These are phyloP conservation scores for Crataegus laevigata DNA, from an alignment of 306 rosid genomes.

Conservation along the genomic window DNA sequence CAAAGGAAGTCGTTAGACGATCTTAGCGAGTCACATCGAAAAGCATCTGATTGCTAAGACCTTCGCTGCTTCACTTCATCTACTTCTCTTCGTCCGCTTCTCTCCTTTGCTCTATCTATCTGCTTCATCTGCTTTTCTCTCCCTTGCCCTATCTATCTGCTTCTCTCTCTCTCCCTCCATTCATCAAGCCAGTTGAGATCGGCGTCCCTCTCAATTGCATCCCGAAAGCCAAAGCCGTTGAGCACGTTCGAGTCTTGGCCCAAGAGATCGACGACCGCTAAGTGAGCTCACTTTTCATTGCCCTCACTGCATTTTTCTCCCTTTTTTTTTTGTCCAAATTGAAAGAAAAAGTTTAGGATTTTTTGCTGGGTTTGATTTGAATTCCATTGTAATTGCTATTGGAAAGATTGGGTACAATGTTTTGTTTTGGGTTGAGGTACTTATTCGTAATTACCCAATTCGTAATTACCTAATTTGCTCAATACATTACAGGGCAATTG, in stretches of 20 bases:
- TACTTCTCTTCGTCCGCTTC: too few relatives aligned
- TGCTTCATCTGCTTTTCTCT: too few relatives aligned
- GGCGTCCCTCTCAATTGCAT: conserved; percentile 76
- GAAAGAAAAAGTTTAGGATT: neutral
- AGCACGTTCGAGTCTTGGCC: conserved; percentile 67
- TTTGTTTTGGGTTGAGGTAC: conserved; percentile 19
- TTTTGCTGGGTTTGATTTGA: neutral
- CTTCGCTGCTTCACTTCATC: too few relatives aligned
- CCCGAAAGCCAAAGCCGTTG: conserved; percentile 76
- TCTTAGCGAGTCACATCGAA: too few relatives aligned
- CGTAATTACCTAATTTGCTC: conserved; percentile 47
- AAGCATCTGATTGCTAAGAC: too few relatives aligned
- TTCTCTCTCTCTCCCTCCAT: too few relatives aligned
- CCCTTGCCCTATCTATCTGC: too few relatives aligned
- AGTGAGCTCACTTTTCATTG: conserved; percentile 29
- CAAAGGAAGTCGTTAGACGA: too few relatives aligned
- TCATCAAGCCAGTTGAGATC: conserved; percentile 53
- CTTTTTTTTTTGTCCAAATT: neutral
- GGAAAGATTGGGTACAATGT: neutral
- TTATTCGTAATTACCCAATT: conserved; percentile 12
- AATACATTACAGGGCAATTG: conserved; percentile 60
- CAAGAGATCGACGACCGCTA: conserved; percentile 87
- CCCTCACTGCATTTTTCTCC: neutral
- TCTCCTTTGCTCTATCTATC: too few relatives aligned
- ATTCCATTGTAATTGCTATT: neutral